phyloP scores from a whole-genome alignment of 352 stramenopile genomes.

The Aphanomyces euteiches region DNA sequence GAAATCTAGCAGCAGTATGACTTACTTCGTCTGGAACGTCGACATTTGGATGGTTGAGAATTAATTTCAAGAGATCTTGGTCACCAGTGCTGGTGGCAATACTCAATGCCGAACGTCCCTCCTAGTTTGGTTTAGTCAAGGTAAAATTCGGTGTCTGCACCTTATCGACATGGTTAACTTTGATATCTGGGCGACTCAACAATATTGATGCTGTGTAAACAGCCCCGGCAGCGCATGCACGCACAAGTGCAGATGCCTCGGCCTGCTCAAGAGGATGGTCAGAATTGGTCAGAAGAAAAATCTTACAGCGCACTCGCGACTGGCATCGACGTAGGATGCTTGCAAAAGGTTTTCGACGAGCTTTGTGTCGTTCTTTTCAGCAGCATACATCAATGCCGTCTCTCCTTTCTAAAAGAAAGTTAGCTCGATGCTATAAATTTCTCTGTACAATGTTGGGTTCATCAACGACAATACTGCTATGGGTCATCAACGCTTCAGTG shows the following conservation, averaged over 20 bases:
- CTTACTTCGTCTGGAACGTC: neutral
- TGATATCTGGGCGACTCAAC: neutral
- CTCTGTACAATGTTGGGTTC: neutral
- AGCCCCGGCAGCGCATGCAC: neutral
- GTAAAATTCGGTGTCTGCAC: neutral
- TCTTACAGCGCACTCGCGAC: too few relatives aligned
- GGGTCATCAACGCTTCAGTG: neutral
- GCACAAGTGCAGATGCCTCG: neutral
- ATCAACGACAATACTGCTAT: neutral
- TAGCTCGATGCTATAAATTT: too few relatives aligned
- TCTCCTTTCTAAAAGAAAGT: conserved; percentile 9
- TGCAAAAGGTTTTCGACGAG: neutral
- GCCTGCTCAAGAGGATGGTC: neutral
- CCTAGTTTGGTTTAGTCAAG: neutral
- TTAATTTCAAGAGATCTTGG: neutral
- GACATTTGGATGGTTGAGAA: neutral
- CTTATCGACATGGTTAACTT: neutral
- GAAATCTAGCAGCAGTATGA: neutral
- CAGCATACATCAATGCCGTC: neutral
- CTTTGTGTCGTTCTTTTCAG: neutral
- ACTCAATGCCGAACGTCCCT: conserved; percentile 1
- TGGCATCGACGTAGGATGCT: neutral
- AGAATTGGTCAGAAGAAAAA: too few relatives aligned
- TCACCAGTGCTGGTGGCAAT: neutral
- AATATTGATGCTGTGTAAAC: neutral